Conservation (phyloP, 495 filamentous ascomycete species). For the Tuber calosporum region DNA sequence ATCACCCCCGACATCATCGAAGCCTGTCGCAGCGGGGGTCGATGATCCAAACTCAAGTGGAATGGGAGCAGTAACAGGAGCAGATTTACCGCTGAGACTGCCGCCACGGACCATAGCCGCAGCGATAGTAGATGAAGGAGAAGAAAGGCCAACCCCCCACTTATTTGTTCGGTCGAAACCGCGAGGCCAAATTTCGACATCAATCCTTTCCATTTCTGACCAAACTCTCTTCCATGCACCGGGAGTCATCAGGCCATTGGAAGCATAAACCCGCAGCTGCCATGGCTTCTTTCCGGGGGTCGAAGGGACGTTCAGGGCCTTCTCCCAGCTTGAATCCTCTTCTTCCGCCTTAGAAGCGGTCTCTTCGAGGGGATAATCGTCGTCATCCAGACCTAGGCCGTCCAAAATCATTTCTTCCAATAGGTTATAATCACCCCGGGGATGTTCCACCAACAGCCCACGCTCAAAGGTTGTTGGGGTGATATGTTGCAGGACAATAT, state of each 20-base stretch:
- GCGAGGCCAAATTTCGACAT: constrained; percentile 79
- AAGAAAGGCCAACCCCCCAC: background rate
- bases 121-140: background rate
- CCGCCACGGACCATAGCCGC: constrained; percentile 16
- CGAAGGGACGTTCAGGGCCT: constrained; percentile 31
- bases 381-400: constrained; percentile 69
- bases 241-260: constrained; percentile 84
- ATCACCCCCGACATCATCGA: background rate
- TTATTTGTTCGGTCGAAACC: constrained; percentile 29
- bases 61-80: constrained; percentile 10
- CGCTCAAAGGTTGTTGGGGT: constrained; percentile 73
- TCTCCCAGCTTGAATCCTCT: constrained; percentile 46
- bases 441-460: constrained; percentile 80
- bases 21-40: background rate
- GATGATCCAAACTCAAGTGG: background rate
- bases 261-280: constrained; percentile 82
- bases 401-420: constrained; percentile 90
- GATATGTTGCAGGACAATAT: constrained; percentile 55
- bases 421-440: constrained; percentile 80
- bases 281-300: constrained; percentile 52
- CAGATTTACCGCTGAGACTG: constrained; percentile 22
- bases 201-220: constrained; percentile 95
- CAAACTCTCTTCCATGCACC: constrained; percentile 91
- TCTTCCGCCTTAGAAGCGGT: constrained; percentile 47
- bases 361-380: constrained; percentile 46